A percentile compares a stretch with the other conserved stretches of the same genome.
phyloP scores from a whole-genome alignment of 345 rosid species.

The Abelmoschus esculentus region DNA sequence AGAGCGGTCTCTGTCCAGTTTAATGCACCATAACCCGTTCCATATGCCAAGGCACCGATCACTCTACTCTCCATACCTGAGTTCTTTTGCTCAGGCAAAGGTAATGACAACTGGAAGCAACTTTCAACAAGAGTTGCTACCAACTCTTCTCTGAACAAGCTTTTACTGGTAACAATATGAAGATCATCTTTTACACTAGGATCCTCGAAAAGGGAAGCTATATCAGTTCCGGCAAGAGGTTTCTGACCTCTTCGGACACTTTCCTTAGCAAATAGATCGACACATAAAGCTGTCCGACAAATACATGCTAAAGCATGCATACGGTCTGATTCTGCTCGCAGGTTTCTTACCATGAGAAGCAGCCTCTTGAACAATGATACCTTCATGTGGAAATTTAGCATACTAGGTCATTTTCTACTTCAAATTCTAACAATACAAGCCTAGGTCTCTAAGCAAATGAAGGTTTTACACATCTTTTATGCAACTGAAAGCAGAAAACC shows the following conservation, averaged over 20 bases:
- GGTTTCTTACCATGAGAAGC: slow-evolving; percentile 92
- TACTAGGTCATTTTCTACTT: slow-evolving; percentile 1
- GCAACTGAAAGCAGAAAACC: not conserved
- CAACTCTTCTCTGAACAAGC: slow-evolving; percentile 88
- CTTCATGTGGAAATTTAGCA: slow-evolving; percentile 39
- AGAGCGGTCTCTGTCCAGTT: slow-evolving; percentile 98
- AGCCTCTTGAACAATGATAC: slow-evolving; percentile 88
- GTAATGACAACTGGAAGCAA: slow-evolving; percentile 95
- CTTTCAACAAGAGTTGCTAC: slow-evolving; percentile 97
- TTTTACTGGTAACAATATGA: slow-evolving; percentile 65
- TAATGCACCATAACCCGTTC: slow-evolving; percentile 97
- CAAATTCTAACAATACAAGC: not conserved
- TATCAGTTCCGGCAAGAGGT: slow-evolving; percentile 92
- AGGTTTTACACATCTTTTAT: not conserved
- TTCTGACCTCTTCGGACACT: slow-evolving; percentile 97
- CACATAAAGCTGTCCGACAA: slow-evolving; percentile 96
- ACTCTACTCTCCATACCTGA: slow-evolving; percentile 98
- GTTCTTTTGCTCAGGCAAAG: slow-evolving; percentile 86
- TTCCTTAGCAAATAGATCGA: slow-evolving; percentile 93
- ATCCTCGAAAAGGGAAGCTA: slow-evolving; percentile 94
- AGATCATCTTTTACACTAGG: slow-evolving; percentile 84
- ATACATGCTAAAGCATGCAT: slow-evolving; percentile 98
- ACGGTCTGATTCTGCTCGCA: slow-evolving; percentile 97
- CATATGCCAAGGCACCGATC: slow-evolving; percentile 97
- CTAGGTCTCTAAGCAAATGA: not conserved